These are phyloP conservation scores for Moesziomyces sp. DNA, from an alignment of 1,284 basidiomycete genomes.

Conservation along the genomic window DNA sequence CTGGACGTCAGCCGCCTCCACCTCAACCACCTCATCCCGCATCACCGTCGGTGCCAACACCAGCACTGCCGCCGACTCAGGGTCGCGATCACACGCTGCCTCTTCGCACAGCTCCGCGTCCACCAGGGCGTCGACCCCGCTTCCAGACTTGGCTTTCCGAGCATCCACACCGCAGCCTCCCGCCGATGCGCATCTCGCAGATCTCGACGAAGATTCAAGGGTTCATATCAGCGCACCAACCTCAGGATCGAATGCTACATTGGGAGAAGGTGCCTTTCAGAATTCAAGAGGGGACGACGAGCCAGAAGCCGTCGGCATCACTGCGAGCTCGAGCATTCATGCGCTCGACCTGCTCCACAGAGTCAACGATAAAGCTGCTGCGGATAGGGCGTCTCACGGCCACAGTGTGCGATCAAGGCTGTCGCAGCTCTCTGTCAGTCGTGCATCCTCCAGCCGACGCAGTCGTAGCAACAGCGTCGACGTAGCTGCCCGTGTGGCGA, in stretches of 20 bases:
- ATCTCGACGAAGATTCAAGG: not conserved
- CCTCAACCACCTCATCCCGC: constrained; percentile 26
- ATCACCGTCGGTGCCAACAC: constrained; percentile 37
- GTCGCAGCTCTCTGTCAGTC: constrained; percentile 32
- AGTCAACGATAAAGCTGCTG: constrained; percentile 40
- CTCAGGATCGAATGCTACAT: not conserved
- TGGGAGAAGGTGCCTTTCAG: constrained; percentile 23
- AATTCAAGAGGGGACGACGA: constrained; percentile 20
- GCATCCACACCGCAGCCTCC: constrained; percentile 17
- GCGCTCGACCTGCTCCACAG: constrained; percentile 41
- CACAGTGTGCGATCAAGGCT: constrained; percentile 20
- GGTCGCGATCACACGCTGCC: constrained; percentile 2
- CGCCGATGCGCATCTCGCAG: not conserved
- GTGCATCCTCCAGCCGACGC: constrained; percentile 16
- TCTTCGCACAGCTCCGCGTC: constrained; percentile 23
- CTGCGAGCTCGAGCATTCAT: constrained; percentile 29
- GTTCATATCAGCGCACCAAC: not conserved
- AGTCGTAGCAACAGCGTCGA: constrained; percentile 31
- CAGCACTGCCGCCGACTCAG: constrained; percentile 33
- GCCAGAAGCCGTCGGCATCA: constrained; percentile 31
- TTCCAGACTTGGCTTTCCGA: constrained; percentile 23
- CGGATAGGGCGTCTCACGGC: constrained; percentile 18
- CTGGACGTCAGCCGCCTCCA: constrained; percentile 32
- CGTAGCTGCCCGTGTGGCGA: not conserved
- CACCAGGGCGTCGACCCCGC: constrained; percentile 26